Conservation (phyloP, 176 grass and related monocot species). For the Puya raimondii region DNA sequence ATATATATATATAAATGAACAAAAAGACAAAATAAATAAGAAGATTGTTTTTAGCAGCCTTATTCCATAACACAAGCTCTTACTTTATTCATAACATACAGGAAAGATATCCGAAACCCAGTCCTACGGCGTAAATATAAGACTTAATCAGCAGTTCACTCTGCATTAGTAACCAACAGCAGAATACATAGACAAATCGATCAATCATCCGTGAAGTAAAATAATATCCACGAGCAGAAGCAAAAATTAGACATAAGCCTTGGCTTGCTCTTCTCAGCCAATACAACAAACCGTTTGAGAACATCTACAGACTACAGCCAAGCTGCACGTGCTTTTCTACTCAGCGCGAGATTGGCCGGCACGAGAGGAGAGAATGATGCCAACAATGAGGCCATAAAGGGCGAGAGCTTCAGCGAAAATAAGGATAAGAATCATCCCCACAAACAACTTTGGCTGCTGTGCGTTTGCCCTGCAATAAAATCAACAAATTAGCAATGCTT, state of each 20-base stretch:
- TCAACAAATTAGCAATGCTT: background rate
- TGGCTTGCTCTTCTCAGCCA: background rate
- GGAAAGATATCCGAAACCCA: background rate
- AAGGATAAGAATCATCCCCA: constrained; percentile 84
- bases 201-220: background rate
- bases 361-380: constrained; percentile 75
- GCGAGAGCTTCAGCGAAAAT: constrained; percentile 72
- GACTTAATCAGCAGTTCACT: background rate
- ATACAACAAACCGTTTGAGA: background rate
- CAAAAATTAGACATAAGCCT: background rate
- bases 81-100: background rate
- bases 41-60: background rate
- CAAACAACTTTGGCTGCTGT: constrained; percentile 68
- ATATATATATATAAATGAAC: background rate
- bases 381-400: constrained; percentile 65
- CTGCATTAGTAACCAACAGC: no score
- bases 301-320: background rate
- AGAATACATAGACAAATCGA: no score
- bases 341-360: constrained; percentile 69
- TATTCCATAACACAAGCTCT: background rate
- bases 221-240: background rate
- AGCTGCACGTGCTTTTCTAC: constrained; percentile 10
- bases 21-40: background rate
- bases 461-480: constrained; percentile 51
- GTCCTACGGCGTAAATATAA: background rate